These are phyloP conservation scores for Carex arenaria DNA, from an alignment of 202 grass and related monocot species.

Conservation along the genomic window DNA sequence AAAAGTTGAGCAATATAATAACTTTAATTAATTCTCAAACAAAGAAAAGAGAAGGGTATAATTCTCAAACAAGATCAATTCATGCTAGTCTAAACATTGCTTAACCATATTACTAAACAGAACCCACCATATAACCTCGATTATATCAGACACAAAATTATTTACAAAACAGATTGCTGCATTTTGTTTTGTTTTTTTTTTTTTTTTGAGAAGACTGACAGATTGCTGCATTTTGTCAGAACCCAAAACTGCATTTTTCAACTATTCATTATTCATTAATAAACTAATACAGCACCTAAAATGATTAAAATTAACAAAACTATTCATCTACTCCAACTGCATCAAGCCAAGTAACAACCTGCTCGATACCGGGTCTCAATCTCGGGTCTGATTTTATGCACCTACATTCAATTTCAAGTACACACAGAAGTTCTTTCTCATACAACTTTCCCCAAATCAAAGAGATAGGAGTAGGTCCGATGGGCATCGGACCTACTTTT, in stretches of 20 bases:
- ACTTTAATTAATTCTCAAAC: too few relatives aligned
- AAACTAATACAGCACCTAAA: constrained; percentile 12
- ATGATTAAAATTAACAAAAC: constrained; percentile 15
- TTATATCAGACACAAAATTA: not conserved
- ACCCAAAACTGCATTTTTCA: not conserved
- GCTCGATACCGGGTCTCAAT: constrained; percentile 68
- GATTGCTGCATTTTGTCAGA: not conserved
- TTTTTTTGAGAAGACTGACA: too few relatives aligned
- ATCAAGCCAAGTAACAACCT: constrained; percentile 75
- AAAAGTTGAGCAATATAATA: too few relatives aligned
- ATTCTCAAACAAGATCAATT: too few relatives aligned
- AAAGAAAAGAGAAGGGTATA: too few relatives aligned
- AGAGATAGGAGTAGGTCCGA: too few relatives aligned
- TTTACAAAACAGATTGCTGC: too few relatives aligned
- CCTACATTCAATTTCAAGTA: constrained; percentile 67
- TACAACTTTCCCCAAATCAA: constrained; percentile 51
- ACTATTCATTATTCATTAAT: constrained; percentile 9
- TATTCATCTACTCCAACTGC: constrained; percentile 29
- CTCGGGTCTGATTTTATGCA: constrained; percentile 64
- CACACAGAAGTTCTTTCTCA: constrained; percentile 63
- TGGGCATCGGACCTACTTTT: too few relatives aligned
- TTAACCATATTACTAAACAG: not conserved
- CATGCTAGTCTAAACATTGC: not conserved
- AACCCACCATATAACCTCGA: not conserved
- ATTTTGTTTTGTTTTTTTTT: too few relatives aligned